Conservation (phyloP, 805 yeast genomes). For the Metschnikowia orientalis region DNA sequence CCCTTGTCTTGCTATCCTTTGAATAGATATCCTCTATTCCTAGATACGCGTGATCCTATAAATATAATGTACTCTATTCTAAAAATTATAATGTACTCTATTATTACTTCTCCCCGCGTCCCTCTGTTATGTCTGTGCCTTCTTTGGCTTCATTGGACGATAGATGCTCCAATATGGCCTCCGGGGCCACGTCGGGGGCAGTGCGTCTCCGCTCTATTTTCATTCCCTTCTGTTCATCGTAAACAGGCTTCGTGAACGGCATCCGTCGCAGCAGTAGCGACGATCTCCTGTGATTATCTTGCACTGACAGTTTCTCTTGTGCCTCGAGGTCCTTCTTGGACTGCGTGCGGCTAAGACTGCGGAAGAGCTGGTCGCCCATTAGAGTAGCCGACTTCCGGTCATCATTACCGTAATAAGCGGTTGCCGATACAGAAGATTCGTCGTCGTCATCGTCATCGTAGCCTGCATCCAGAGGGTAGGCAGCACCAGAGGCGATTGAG, state of each 20-base stretch:
- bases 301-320: slow-evolving; percentile 3
- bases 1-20: no score
- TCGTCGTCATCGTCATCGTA: no score
- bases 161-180: slow-evolving; percentile 6
- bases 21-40: no score
- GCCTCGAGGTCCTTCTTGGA: slow-evolving; percentile 12
- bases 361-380: slow-evolving; percentile 13
- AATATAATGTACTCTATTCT: no score
- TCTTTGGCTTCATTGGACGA: slow-evolving; percentile 3
- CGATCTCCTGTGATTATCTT: no score
- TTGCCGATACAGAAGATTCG: slow-evolving; percentile 1
- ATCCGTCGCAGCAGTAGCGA: no score
- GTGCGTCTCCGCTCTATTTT: no score
- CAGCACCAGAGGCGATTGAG: slow-evolving; percentile 45
- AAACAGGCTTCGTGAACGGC: no score
- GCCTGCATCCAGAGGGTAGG: slow-evolving; percentile 6
- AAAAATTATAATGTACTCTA: no score
- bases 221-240: no score
- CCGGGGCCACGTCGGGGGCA: slow-evolving; percentile 8
- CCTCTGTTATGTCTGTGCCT: not conserved
- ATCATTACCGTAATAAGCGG: slow-evolving; percentile 2
- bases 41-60: no score
- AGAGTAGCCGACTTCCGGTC: slow-evolving; percentile 11
- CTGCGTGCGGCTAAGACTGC: slow-evolving; percentile 12
- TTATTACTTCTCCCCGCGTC: no score